Base-by-base conservation (phyloP, 768 basidiomycete species). In the Chlorophyllum brunneum region DNA sequence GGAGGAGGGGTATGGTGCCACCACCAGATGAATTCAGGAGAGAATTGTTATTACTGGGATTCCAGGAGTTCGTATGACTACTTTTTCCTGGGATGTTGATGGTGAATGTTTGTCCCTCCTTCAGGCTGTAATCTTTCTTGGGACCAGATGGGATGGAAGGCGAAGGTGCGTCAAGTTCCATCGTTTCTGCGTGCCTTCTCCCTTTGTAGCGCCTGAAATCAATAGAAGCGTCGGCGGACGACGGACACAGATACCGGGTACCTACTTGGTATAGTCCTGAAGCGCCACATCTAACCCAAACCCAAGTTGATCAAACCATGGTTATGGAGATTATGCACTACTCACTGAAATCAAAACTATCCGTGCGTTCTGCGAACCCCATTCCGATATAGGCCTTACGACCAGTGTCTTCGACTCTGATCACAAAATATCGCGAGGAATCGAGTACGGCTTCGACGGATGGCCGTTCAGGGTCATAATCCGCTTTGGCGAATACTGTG, bases 381-480 rank as follows among this genome's bases (percentile, higher is more conserved):
- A 97, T 86, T 4, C 94, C 94, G 52, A 98, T 92, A 62, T 92
- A 94, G 1, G 95, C 94, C 65, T 90, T 88, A 66, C 80, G 84
- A 18, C 92, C 92, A 13, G 74, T 76, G 59, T 95, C 93, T 65
- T 97, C 94, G 2, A 97, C 88, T 48, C 92, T 79, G 36, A 97
- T 74, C 13, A 95, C 94, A 63, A 98, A 98, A 65, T 98, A 98
- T 42, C 94, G 83, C 9, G 93, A 95, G 1, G 92, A 95, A 66
- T 98, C 94, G 23, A 97, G 76, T 13, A 95, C 93, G n/a, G 91
- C 88, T 58, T 98, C 94, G n/a, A 98, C 90, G 24, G 81, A 85
- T 4, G 92, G 90, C 53, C 82, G 83, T 38, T 79, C 70, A 13
- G 84, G 76, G 61, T 90, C 86, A 63, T 97, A 98, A 38, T 81